Evolutionary conservation across 306 rosid genomes (phyloP), one percentile per base, ranked within the genome.

Genomic region (Morella rubra): DNA sequence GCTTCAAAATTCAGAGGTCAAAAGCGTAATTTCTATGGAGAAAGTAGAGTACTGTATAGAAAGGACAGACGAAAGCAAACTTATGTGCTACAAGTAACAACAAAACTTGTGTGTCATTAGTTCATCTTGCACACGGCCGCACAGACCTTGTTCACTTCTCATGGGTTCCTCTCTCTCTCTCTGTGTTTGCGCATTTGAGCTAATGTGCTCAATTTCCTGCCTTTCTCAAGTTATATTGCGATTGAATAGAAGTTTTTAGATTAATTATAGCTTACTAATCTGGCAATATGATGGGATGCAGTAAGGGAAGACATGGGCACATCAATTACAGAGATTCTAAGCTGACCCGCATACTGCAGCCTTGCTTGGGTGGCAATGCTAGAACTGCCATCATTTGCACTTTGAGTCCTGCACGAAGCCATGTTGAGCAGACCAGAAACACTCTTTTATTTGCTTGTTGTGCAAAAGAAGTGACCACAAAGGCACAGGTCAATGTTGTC

Each of bases 331-430:
- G 99, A 84, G 99, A 96, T 84, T 96, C 99, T 47, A 96, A 91
- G 89, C 83, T 96, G 81, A 96, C 99, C 8, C 97, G 99, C 70
- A 90, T 96, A 60, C 92, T 96, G 73, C 99, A 96, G 93, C 97
- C 99, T 59, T 91, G 89, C 83, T 81, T 96, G 79, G 98, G 98
- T 80, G 99, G 99, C 73, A 96, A 96, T 84, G 99, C 99, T 78
- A 88, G 99, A 91, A 96, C 99, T 79, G 99, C 99, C 77, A 85
- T 96, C 83, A 83, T 96, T 80, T 96, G 99, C 90, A 96, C 98
- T 80, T 77, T 96, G 86, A 96, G 99, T 89, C 97, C 99, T 5
- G 93, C 99, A 58, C 84, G 99, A 80, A 87, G 89, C 82, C 99
- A 96, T 73, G 98, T 96, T 62, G 99, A 96, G 79, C 99, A 96